These are phyloP conservation scores for Verticillium nonalfalfae DNA, from an alignment of 2,329 filamentous ascomycete species.

Conservation along the genomic window DNA sequence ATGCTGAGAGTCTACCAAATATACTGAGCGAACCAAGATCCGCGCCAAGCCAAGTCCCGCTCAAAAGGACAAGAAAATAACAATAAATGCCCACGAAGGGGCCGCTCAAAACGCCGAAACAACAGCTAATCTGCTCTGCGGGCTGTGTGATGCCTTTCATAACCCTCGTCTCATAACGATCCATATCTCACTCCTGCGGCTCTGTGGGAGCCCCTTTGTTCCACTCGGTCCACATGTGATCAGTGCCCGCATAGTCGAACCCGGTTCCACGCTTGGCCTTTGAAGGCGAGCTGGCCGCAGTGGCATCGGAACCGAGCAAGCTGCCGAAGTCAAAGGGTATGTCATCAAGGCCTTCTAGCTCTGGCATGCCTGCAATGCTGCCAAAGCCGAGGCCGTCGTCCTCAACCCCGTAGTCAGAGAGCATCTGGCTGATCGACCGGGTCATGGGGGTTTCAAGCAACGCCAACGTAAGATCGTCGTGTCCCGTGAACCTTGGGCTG, in stretches of 20 bases:
- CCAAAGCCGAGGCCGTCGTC: slow-evolving; percentile 32
- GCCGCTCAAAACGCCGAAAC: not conserved
- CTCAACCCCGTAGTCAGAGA: slow-evolving; percentile 44
- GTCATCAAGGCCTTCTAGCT: slow-evolving; percentile 28
- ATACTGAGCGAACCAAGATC: not conserved
- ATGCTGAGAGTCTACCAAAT: not conserved
- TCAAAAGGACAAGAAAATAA: not conserved
- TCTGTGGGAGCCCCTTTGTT: not conserved
- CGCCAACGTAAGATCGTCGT: not conserved
- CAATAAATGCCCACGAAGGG: not conserved
- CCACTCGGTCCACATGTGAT: slow-evolving; percentile 23
- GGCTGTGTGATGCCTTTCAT: not conserved
- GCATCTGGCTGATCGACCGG: slow-evolving; percentile 55
- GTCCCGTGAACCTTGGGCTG: slow-evolving; percentile 27
- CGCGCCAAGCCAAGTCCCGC: not conserved
- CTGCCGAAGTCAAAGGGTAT: slow-evolving; percentile 38
- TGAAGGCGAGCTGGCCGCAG: slow-evolving; percentile 43
- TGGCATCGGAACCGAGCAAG: slow-evolving; percentile 39
- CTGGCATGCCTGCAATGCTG: slow-evolving; percentile 30
- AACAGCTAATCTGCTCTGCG: not conserved
- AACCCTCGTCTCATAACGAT: not conserved
- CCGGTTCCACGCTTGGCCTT: slow-evolving; percentile 18
- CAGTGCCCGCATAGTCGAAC: slow-evolving; percentile 19
- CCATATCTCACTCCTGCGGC: not conserved
- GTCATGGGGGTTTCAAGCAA: slow-evolving; percentile 53